These are phyloP conservation scores for Fistulina hepatica DNA, from an alignment of 1,284 basidiomycete species.

Conservation along the genomic window DNA sequence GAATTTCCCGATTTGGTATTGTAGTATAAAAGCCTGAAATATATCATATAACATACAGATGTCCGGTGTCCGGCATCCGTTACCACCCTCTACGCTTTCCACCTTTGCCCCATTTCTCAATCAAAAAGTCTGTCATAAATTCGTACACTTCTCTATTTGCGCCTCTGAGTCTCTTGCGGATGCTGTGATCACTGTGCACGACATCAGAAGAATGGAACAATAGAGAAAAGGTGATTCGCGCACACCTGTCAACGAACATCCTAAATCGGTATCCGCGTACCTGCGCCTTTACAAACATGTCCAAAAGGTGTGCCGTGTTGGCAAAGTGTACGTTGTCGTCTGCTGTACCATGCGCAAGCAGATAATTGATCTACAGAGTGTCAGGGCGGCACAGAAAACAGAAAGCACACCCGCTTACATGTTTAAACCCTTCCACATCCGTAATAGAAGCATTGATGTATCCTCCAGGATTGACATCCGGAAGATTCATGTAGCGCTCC, in stretches of 20 bases:
- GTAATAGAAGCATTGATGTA: conserved; percentile 81
- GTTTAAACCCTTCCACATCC: conserved; percentile 74
- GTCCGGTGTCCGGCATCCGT: no score
- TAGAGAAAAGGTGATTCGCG: no score
- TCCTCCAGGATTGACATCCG: conserved; percentile 64
- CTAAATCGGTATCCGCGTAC: conserved; percentile 81
- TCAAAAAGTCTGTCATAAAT: conserved; percentile 75
- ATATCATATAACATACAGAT: no score
- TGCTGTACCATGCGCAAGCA: conserved; percentile 86
- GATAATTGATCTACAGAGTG: conserved; percentile 54
- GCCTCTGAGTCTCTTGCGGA: conserved; percentile 57
- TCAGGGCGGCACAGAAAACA: neutral
- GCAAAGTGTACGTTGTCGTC: conserved; percentile 94
- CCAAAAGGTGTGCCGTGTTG: conserved; percentile 83
- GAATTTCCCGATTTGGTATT: no score
- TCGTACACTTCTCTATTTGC: conserved; percentile 81
- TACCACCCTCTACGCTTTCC: conserved; percentile 49
- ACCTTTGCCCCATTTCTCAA: conserved; percentile 88
- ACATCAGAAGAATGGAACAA: conserved; percentile 8
- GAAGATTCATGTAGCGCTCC: conserved; percentile 93
- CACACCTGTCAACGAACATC: conserved; percentile 93
- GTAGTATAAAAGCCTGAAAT: no score
- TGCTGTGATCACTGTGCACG: conserved; percentile 66
- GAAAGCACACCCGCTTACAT: conserved; percentile 22
- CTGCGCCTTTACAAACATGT: conserved; percentile 75